phyloP scores from a whole-genome alignment of 306 rosid species.

The Cicer arietinum region DNA sequence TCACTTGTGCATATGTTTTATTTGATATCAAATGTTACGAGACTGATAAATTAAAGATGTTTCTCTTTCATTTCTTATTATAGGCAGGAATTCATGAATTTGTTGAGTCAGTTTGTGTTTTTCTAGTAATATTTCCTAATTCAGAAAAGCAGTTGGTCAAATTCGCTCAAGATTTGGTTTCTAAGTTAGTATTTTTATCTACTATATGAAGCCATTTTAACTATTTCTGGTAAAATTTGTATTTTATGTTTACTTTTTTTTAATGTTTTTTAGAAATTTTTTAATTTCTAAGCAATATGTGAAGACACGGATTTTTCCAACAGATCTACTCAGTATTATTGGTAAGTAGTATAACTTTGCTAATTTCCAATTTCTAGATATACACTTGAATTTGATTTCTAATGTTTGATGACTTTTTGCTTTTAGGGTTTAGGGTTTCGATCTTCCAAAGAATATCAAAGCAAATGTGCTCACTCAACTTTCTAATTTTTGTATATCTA shows the following conservation, averaged over 20 bases:
- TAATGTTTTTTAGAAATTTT: slow-evolving; percentile 46
- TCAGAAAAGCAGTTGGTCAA: slow-evolving; percentile 72
- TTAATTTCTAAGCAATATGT: slow-evolving; percentile 61
- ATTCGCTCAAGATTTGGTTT: slow-evolving; percentile 69
- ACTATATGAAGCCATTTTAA: slow-evolving; percentile 24
- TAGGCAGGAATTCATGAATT: slow-evolving; percentile 76
- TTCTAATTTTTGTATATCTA: too few relatives aligned
- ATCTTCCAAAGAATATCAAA: too few relatives aligned
- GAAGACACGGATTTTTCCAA: slow-evolving; percentile 62
- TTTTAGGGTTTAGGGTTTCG: neutral
- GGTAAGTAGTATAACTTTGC: slow-evolving; percentile 58
- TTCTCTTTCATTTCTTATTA: slow-evolving; percentile 33
- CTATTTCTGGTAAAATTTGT: slow-evolving; percentile 20
- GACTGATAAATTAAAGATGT: slow-evolving; percentile 28
- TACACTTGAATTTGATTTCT: slow-evolving; percentile 13
- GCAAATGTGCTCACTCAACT: too few relatives aligned
- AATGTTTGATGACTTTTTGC: slow-evolving; percentile 29
- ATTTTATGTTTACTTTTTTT: slow-evolving; percentile 37
- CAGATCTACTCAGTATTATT: slow-evolving; percentile 68
- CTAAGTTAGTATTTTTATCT: slow-evolving; percentile 62
- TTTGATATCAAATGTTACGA: slow-evolving; percentile 29
- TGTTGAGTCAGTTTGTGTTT: slow-evolving; percentile 84
- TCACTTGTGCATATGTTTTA: slow-evolving; percentile 18
- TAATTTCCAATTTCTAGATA: slow-evolving; percentile 14
- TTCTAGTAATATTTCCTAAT: slow-evolving; percentile 86